Conservation (phyloP, 2,329 filamentous ascomycete species). For the Aspergillus sojae region DNA sequence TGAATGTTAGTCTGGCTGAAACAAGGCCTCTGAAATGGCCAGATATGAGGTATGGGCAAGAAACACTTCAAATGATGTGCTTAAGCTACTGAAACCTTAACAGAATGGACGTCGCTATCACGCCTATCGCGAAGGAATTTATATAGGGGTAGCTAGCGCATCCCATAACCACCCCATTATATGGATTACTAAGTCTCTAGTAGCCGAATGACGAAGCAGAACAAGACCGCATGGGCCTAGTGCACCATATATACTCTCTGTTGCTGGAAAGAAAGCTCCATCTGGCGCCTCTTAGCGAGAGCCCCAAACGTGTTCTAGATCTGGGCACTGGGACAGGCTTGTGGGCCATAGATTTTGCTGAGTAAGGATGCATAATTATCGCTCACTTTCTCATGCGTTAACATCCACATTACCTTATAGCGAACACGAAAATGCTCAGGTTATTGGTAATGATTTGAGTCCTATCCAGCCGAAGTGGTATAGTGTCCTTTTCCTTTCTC, state of each 20-base stretch:
- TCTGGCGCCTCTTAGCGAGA: neutral
- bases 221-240: conserved; percentile 1
- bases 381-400: neutral
- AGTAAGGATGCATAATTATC: neutral
- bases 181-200: neutral
- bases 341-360: conserved; percentile 1
- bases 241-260: neutral
- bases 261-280: neutral
- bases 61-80: too few species aligned
- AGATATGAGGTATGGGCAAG: neutral
- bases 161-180: neutral
- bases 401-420: neutral
- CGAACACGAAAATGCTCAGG: neutral
- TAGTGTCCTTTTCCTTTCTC: neutral
- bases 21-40: too few species aligned
- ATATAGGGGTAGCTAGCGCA: neutral
- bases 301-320: neutral
- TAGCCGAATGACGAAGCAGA: conserved; percentile 4
- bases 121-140: neutral
- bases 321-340: neutral
- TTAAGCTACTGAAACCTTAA: neutral
- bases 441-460: neutral
- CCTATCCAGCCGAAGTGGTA: conserved; percentile 2
- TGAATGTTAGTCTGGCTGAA: neutral
- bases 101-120: conserved; percentile 4